Evolutionary conservation across 2,329 filamentous ascomycete genomes (phyloP).

Genomic region (Monosporascus ibericus): DNA sequence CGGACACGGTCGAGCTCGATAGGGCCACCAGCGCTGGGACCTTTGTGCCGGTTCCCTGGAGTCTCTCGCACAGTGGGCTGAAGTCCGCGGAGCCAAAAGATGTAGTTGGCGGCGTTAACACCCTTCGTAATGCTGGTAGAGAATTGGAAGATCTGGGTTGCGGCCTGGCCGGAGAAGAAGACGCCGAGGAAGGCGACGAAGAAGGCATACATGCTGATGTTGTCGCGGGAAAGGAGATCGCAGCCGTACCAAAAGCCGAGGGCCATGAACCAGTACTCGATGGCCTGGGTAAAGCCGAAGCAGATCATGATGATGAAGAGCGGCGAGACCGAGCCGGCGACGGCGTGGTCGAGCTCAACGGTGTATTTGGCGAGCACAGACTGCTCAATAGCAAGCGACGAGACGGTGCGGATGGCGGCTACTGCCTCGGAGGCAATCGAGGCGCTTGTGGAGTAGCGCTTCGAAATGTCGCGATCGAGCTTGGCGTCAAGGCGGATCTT

Average conservation of each 20-base stretch:
- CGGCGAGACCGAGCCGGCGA: conserved; percentile 1
- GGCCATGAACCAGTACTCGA: conserved; percentile 26
- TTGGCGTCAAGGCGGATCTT: conserved; percentile 33
- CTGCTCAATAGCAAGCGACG: conserved; percentile 32
- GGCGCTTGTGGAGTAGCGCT: conserved; percentile 28
- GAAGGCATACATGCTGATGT: conserved; percentile 35
- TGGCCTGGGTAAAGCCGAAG: conserved; percentile 22
- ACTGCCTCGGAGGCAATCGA: conserved; percentile 41
- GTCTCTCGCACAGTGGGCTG: conserved; percentile 36
- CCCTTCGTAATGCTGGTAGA: conserved; percentile 48
- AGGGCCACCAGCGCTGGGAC: conserved; percentile 23
- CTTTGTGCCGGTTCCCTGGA: conserved; percentile 29
- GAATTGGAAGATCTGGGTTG: conserved; percentile 37
- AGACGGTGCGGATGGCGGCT: conserved; percentile 37
- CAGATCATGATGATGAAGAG: conserved; percentile 17
- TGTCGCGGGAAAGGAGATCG: conserved; percentile 27
- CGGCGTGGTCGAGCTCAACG: conserved; percentile 21
- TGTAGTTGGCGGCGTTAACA: conserved; percentile 42
- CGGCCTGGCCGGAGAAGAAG: conserved; percentile 38
- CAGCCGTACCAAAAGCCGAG: conserved; percentile 30
- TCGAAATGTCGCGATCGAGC: conserved; percentile 12
- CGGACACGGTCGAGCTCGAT: conserved; percentile 49
- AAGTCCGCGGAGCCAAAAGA: conserved; percentile 39
- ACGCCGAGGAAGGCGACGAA: conserved; percentile 47
- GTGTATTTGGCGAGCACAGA: conserved; percentile 28